Conservation (phyloP, 2,329 filamentous ascomycete species). For the Rutstroemia sp. region DNA sequence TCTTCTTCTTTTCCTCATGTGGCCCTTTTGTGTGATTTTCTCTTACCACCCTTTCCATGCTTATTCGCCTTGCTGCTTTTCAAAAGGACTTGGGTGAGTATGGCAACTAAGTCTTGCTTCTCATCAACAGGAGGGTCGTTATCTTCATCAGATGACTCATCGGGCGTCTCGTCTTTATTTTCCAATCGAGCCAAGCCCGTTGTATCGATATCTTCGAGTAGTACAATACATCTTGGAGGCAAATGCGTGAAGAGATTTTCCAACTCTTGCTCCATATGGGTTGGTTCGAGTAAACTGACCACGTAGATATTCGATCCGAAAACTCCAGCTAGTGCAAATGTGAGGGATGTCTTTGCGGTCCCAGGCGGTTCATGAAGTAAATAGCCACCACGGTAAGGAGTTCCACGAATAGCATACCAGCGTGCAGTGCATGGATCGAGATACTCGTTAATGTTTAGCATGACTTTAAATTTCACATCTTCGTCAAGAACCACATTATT, state of each 20-base stretch:
- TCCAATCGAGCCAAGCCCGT: slow-evolving; percentile 46
- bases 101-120: background rate
- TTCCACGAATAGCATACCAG: slow-evolving; percentile 71
- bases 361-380: slow-evolving; percentile 71
- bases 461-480: slow-evolving; percentile 55
- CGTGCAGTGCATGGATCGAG: slow-evolving; percentile 60
- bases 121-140: background rate
- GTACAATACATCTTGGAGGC: slow-evolving; percentile 55
- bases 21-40: slow-evolving; percentile 24
- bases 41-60: slow-evolving; percentile 31
- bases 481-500: slow-evolving; percentile 67
- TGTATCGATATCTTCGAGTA: slow-evolving; percentile 64
- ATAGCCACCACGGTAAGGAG: slow-evolving; percentile 70
- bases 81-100: slow-evolving; percentile 21
- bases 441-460: slow-evolving; percentile 72
- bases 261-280: slow-evolving; percentile 55
- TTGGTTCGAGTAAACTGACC: slow-evolving; percentile 51
- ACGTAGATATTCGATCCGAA: slow-evolving; percentile 62
- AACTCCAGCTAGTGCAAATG: slow-evolving; percentile 56
- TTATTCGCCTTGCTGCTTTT: slow-evolving; percentile 37
- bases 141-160: background rate
- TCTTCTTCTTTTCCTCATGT: slow-evolving; percentile 7
- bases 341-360: slow-evolving; percentile 64
- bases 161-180: slow-evolving; percentile 11
- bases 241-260: slow-evolving; percentile 51